Base-by-base conservation (phyloP, 2,329 filamentous ascomycete genomes). In the Beauveria rudraprayagi region DNA sequence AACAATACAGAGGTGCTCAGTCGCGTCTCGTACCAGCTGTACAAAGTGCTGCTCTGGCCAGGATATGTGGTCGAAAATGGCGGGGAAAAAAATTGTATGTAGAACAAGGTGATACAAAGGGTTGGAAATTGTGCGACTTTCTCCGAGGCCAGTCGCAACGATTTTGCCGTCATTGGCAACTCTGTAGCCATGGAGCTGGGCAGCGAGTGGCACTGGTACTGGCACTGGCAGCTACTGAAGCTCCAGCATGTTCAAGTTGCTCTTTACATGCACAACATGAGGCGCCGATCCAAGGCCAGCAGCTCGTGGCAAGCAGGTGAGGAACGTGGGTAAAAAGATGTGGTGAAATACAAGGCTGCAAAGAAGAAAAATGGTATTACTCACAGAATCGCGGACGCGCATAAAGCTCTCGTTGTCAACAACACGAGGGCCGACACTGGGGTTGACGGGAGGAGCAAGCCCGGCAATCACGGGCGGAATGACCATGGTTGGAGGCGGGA, bases 381-480 rank as follows among this genome's bases (percentile, higher is more conserved):
- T 83, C 86, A 95, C 91, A 72, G 85, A 87, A 72, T 95, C 91
- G 69, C 91, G 85, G 54, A 92, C 91, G 70, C 87, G 82, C 63
- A 90, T 82, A 72, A 93, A 93, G 73, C 90, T 88, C 62, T 91
- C 87, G 61, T 89, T 81, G 64, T 91, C 85, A 65, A 89, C 83
- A 47, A 78, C 69, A 61, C 72, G 73, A 47, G 62, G 52, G 40
- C 28, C 59, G 19, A 26, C 40, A 44, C 10, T 43, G 3, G 59
- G 50, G 28, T 60, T 60, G 48, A 41, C 56, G 63, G 72, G 69
- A 56, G 69, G 65, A 51, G 67, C 56, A 14, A 58, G 61, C 26
- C 64, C 62, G 44, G 65, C 61, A 43, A 67, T 65, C 26, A 67
- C 64, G 46, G 68, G 65, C 65, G 75, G 71, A 26, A 76, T 71